Evolutionary conservation across 768 basidiomycete genomes (phyloP), one percentile per base, ranked within the genome.

Genomic region (Favolaschia claudopus): DNA sequence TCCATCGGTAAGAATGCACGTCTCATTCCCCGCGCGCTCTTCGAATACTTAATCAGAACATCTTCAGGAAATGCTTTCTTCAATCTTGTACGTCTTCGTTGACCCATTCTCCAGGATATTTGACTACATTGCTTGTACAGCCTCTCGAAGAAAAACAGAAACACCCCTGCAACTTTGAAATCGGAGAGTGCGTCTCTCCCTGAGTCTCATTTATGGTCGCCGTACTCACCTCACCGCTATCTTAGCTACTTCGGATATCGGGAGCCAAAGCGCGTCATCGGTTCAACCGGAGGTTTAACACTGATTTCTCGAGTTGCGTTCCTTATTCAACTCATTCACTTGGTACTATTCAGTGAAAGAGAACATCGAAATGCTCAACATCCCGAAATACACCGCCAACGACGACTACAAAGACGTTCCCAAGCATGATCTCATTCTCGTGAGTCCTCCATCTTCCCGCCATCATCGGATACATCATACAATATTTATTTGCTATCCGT

Each of bases 331-430:
- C 36, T 25, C 2, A 3, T 2, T 27, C n/a, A 28, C 24, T 47
- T 33, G 31, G 29, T 33, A 31, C 17, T 48, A 4, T 7, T n/a
- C 38, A 52, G 73, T 78, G 7, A 72, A 73, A 37, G 76, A 78
- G 54, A 77, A 77, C 62, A 70, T 71, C 65, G 77, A 78, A 57
- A 68, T 72, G 62, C 58, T 77, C 49, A 77, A 77, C 54, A 53
- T 78, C 7, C 75, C 76, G 3, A 78, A 78, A 61, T 72, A 71
- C 58, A 74, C 67, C n/a, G 50, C 58, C 6, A 50, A 50, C 28
- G 31, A 58, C 4, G 60, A 69, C 15, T 72, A 69, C 37, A 64
- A 55, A 19, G 29, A 63, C 33, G 56, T 70, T 25, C 70, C 68
- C 22, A 59, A 68, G 53, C 68, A 70, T 15, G 62, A 65, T 31